Evolutionary conservation across 1,284 basidiomycete genomes (phyloP).

Genomic region (Pholiota adiposa): DNA sequence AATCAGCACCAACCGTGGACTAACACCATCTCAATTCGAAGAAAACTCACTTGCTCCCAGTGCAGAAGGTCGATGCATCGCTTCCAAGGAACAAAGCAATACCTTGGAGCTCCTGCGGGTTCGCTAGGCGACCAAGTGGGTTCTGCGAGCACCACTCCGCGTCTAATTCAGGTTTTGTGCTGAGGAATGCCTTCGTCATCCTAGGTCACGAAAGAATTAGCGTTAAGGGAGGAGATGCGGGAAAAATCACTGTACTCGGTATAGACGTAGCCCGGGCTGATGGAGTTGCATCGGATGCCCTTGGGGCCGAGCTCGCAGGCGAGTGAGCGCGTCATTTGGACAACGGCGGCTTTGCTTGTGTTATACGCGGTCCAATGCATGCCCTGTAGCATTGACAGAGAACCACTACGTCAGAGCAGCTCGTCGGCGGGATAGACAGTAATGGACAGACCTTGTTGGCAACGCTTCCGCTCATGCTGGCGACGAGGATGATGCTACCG

Average conservation of each 20-base stretch:
- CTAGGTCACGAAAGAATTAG: conserved; percentile 33
- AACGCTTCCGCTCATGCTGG: conserved; percentile 82
- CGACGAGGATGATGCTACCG: conserved; percentile 81
- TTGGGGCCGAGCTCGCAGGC: conserved; percentile 78
- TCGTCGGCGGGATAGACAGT: not conserved
- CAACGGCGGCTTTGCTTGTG: conserved; percentile 76
- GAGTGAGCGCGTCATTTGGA: conserved; percentile 81
- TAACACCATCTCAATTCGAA: not conserved
- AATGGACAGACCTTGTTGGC: conserved; percentile 61
- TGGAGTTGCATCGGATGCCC: conserved; percentile 71
- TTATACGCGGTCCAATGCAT: conserved; percentile 78
- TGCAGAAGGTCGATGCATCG: conserved; percentile 70
- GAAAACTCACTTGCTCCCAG: conserved; percentile 69
- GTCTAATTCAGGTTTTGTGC: conserved; percentile 61
- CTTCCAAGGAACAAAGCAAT: conserved; percentile 75
- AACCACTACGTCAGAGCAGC: too few relatives aligned
- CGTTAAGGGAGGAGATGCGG: not conserved
- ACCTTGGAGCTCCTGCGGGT: conserved; percentile 73
- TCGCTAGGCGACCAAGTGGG: conserved; percentile 71
- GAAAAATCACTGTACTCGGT: conserved; percentile 52
- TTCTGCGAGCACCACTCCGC: conserved; percentile 69
- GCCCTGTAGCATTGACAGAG: too few relatives aligned
- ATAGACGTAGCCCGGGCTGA: conserved; percentile 74
- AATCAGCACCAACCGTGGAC: not conserved
- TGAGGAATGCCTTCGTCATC: conserved; percentile 77